Base-by-base conservation (phyloP, 371 early-diverging fungal species). In the Mucor irregularis region DNA sequence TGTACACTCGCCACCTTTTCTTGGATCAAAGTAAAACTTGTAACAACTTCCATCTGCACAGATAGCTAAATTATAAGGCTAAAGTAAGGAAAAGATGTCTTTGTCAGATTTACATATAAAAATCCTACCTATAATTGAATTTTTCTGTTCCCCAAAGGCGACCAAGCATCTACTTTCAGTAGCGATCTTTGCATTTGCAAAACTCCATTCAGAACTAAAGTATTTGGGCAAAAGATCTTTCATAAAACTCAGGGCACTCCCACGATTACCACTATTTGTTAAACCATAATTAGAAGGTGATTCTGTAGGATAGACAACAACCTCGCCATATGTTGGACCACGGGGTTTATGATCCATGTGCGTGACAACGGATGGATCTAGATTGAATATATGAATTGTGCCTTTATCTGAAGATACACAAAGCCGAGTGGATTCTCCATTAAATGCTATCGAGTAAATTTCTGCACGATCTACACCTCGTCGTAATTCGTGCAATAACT, bases 151-250 rank as follows among this genome's bases (percentile, higher is more conserved):
- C 16, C 85, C 90, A 79, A 96, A 95, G 8, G 88, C 91, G 47
- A 87, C 88, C 7, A 92, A 80, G 61, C 90, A 93, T 50, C 88
- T 82, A 52, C 83, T 83, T 56, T 93, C 93, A 4, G 82, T 83
- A 14, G 88, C 84, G 9, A 96, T 78, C 46, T 87, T 81, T 50
- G 89, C 93, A 58, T 93, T 88, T 4, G 95, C 94, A 82, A 95
- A 97, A 9, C 90, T 88, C 94, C 95, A 95, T 58, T 93, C 93
- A 13, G 92, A 92, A 16, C 91, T 89, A 76, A 97, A 95, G 65
- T 97, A 96, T 64, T 93, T 93, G 17, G 94, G 95, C 54, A 97
- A 65, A 13, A 93, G 57, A 38, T 93, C 92, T 66, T 95, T 91
- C 86, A 97, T 87, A 56, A 94, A 95, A 37, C 90, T 86, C 0